Evolutionary conservation across 495 filamentous ascomycete genomes (phyloP).

Genomic region (Elaphomyces granulatus): DNA sequence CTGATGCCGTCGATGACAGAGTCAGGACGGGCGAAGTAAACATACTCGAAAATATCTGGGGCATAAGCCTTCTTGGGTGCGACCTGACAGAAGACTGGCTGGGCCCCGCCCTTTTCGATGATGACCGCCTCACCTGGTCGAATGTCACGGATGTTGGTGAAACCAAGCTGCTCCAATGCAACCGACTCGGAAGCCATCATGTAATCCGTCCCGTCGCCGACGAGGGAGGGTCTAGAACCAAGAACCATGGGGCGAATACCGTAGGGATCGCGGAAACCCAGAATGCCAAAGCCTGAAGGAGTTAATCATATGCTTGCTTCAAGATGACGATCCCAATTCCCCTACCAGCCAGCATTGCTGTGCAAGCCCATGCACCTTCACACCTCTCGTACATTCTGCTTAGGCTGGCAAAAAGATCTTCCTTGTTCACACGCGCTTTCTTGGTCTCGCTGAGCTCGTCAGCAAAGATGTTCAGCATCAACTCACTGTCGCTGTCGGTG

Average conservation of each 20-base stretch:
- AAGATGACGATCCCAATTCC: too few relatives aligned
- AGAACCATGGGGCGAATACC: conserved; percentile 85
- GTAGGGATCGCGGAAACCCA: conserved; percentile 78
- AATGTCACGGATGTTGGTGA: conserved; percentile 68
- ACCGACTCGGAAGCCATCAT: conserved; percentile 98
- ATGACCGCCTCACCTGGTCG: conserved; percentile 87
- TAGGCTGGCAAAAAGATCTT: conserved; percentile 74
- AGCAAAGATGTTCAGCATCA: conserved; percentile 92
- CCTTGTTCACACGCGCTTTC: conserved; percentile 83
- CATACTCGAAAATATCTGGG: conserved; percentile 91
- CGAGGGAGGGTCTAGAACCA: conserved; percentile 55
- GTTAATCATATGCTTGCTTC: too few relatives aligned
- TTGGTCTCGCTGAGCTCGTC: conserved; percentile 86
- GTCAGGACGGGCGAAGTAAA: conserved; percentile 65
- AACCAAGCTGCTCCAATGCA: conserved; percentile 76
- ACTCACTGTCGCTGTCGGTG: conserved; percentile 86
- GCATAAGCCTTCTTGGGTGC: conserved; percentile 56
- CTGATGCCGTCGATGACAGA: conserved; percentile 87
- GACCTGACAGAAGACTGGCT: conserved; percentile 66
- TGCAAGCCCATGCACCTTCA: conserved; percentile 74
- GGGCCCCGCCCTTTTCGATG: conserved; percentile 64
- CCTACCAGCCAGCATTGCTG: conserved; percentile 88
- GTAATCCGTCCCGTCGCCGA: conserved; percentile 48
- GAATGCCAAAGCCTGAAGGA: too few relatives aligned
- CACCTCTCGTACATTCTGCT: conserved; percentile 62